Evolutionary conservation across 163 green algal species (phyloP).

Genomic region (Scenedesmus sp.): DNA sequence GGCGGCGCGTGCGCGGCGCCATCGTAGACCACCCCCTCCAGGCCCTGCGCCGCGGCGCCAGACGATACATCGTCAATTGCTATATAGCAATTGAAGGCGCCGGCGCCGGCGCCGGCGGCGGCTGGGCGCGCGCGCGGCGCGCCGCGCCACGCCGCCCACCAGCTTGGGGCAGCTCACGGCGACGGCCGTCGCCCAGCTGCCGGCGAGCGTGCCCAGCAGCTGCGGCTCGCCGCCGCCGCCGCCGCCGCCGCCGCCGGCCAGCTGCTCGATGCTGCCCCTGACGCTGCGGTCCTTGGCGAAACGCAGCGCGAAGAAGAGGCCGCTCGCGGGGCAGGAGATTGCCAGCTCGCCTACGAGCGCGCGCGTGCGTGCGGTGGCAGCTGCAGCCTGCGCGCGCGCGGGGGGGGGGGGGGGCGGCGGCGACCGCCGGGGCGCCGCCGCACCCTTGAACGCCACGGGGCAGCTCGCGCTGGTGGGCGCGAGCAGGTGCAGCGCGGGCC

Average conservation of each 20-base stretch:
- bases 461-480: conserved; percentile 21
- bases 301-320: conserved; percentile 36
- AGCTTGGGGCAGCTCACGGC: conserved; percentile 40
- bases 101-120: too few relatives aligned
- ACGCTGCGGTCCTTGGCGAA: conserved; percentile 50
- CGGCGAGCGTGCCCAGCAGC: conserved; percentile 5
- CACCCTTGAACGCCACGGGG: conserved; percentile 41
- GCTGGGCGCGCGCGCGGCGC: too few relatives aligned
- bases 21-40: conserved; percentile 43
- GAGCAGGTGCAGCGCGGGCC: conserved; percentile 33
- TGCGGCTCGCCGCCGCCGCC: conserved; percentile 7
- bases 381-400: conserved; percentile 16
- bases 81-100: too few relatives aligned
- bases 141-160: too few relatives aligned
- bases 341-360: conserved; percentile 47
- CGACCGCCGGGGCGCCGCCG: neutral
- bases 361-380: neutral
- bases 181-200: conserved; percentile 26
- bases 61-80: too few relatives aligned
- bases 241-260: neutral
- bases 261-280: conserved; percentile 50
- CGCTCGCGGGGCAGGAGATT: conserved; percentile 44
- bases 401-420: neutral
- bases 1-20: conserved; percentile 10
- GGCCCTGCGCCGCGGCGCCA: conserved; percentile 10